A percentile compares a stretch with the other conserved stretches of the same genome.
Evolutionary conservation across 805 yeast genomes (phyloP).

Genomic region (Nakazawaea anatomiae): DNA sequence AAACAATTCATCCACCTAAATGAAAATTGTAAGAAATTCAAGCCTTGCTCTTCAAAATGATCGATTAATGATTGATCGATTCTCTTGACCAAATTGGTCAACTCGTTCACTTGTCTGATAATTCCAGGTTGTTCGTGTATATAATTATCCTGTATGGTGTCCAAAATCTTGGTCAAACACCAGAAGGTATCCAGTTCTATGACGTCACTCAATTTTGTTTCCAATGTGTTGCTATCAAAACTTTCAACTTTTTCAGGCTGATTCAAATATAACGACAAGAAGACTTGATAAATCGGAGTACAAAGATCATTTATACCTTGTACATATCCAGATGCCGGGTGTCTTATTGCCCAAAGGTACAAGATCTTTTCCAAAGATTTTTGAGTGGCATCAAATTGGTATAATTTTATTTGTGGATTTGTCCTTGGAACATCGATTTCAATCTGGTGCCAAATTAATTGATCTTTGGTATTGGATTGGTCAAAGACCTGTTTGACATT

Average conservation of each 20-base stretch:
- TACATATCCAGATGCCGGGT: constrained; percentile 96
- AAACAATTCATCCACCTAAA: constrained; percentile 99
- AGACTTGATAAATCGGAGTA: constrained; percentile 89
- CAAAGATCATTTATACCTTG: constrained; percentile 95
- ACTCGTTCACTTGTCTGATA: constrained; percentile 78
- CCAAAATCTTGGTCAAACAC: constrained; percentile 88
- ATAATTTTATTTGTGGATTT: constrained; percentile 75
- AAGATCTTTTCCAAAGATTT: constrained; percentile 72
- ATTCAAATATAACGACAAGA: constrained; percentile 60
- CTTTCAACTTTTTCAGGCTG: constrained; percentile 42
- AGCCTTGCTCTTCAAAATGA: constrained; percentile 74
- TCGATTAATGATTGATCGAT: constrained; percentile 69
- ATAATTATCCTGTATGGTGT: constrained; percentile 94
- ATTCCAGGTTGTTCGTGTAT: constrained; percentile 99
- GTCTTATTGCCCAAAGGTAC: constrained; percentile 92
- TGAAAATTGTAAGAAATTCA: constrained; percentile 94
- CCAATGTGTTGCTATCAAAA: constrained; percentile 57
- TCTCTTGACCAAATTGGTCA: constrained; percentile 69
- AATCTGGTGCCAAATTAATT: constrained; percentile 90
- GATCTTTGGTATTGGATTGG: constrained; percentile 43
- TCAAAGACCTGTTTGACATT: constrained; percentile 65
- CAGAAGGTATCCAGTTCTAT: constrained; percentile 96
- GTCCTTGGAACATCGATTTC: constrained; percentile 93
- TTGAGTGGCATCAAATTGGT: constrained; percentile 66
- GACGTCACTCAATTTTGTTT: constrained; percentile 52